Evolutionary conservation across 306 rosid genomes (phyloP), one percentile per base, ranked within the genome.

Genomic region (Abrus pulchellus): DNA sequence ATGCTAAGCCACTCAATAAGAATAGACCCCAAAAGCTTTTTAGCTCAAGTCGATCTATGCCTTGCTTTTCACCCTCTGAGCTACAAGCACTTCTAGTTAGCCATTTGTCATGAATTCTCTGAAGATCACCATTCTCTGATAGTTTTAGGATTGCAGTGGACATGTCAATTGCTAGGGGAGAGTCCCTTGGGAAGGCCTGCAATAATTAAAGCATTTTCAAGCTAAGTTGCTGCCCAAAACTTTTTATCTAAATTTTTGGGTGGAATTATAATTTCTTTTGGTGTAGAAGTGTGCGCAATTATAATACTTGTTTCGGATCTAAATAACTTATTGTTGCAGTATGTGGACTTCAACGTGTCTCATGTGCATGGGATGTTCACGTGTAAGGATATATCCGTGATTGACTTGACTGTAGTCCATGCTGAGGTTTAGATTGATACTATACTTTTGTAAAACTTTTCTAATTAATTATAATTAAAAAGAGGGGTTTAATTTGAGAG

Each of bases 31-130:
- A 85, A 41, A 93, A 93, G 82, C 97, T 93, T 13, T 71, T 72
- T 8, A 90, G 88, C 56, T 86, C 80, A 27, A 91, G 92, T n/a
- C 92, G 69, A 56, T 89, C 94, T 57, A 90, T 85, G 80, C 83
- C 90, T 38, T 85, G 65, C 72, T 86, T 90, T 71, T 90, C 66
- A 36, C 85, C 86, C 50, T 84, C 92, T 59, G 92, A 86, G 52
- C 89, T 88, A 80, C 97, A 93, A 1, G 94, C 87, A 68, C 88
- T 93, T 80, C 87, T 80, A 57, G 43, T 66, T 7, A 93, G 88
- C 97, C 96, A 93, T 76, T 93, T 93, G 85, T 93, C 97, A 66
- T 89, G 96, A 74, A 91, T 89, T 83, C 94, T 89, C 45, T 93
- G 89, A 1, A 93, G 88, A 30, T 89, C 92, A 30, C 97, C 96